Evolutionary conservation across 78 protist genomes (phyloP).

Genomic region (Guillardia theta): DNA sequence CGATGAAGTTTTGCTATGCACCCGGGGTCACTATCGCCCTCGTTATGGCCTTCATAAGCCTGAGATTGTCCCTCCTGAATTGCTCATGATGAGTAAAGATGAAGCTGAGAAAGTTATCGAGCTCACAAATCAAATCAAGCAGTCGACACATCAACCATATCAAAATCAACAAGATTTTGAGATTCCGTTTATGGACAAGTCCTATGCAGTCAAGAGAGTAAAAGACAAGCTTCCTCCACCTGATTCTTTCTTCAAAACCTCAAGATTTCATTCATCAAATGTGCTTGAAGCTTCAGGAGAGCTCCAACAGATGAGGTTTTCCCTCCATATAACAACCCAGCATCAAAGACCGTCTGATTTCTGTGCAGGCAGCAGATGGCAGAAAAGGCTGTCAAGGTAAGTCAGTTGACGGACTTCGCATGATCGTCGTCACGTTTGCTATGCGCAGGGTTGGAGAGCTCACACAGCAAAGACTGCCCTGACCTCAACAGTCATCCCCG

Average conservation of each 20-base stretch:
- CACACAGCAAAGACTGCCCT: slow-evolving; percentile 29
- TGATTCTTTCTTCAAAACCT: neutral
- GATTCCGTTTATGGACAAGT: neutral
- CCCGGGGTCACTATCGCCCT: too few relatives aligned
- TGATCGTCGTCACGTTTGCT: neutral
- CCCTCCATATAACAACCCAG: neutral
- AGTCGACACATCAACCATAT: too few relatives aligned
- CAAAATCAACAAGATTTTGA: too few relatives aligned
- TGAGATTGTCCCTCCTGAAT: too few relatives aligned
- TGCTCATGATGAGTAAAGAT: too few relatives aligned
- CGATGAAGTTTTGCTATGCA: too few relatives aligned
- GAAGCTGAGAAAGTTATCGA: too few relatives aligned
- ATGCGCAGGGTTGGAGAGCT: slow-evolving; percentile 11
- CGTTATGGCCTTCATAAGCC: too few relatives aligned
- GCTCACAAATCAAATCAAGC: too few relatives aligned
- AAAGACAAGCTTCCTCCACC: neutral
- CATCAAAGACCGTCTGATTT: too few relatives aligned
- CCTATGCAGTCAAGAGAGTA: neutral
- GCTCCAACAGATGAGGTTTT: neutral
- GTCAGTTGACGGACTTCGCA: neutral
- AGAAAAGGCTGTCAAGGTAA: neutral
- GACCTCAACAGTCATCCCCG: neutral
- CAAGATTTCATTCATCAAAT: too few relatives aligned
- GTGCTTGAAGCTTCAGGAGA: neutral
- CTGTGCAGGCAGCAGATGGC: too few relatives aligned